Base-by-base conservation (phyloP, 768 basidiomycete species). In the Hirschioporus abietinus region DNA sequence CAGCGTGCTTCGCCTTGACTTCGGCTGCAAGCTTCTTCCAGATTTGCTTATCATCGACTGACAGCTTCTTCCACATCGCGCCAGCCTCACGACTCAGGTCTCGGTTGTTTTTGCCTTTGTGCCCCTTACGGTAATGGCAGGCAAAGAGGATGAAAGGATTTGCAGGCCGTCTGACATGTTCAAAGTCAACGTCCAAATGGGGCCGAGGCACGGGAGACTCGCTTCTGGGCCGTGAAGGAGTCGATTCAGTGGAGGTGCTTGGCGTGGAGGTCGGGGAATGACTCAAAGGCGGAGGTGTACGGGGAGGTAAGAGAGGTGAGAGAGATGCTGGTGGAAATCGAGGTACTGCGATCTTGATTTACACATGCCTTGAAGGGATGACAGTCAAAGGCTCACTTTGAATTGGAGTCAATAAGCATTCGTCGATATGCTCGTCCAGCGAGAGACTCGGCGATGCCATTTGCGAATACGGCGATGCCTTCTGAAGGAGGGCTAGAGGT, bases 1-100 rank as follows among this genome's bases (percentile, higher is more conserved):
- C 68, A 0, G 74, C 73, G 68, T 88, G 87, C 36, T 81, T 79
- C 2, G 67, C 69, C 68, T 69, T 86, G 71, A 85, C 86, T 15
- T 78, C 72, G 24, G 82, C 79, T 1, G 87, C 86, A 72, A 78
- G 82, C 67, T 76, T 73, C 30, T 80, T 78, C 82, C 82, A 88
- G n/a, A 78, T 69, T 60, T 78, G 74, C 71, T 85, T 87, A 63
- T 86, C 83, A 0, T 74, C 68, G 24, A 83, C 82, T 0, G 85
- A 74, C 66, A 88, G 77, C 58, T 77, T 76, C 66, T 83, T 82
- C 87, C 87, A 88, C 72, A 80, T 81, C 52, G 81, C 78, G 0
- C 81, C 86, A 36, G 84, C 78, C 71, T 85, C 84, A 66, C 83
- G 81, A 60, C 85, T 86, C 71, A 88, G 84, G 66, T 85, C 82